Percentiles rank a stretch among this genome's conserved stretches.
Conservation (phyloP, 1,139 yeast genomes). For the Yamadazyma mexicana region DNA sequence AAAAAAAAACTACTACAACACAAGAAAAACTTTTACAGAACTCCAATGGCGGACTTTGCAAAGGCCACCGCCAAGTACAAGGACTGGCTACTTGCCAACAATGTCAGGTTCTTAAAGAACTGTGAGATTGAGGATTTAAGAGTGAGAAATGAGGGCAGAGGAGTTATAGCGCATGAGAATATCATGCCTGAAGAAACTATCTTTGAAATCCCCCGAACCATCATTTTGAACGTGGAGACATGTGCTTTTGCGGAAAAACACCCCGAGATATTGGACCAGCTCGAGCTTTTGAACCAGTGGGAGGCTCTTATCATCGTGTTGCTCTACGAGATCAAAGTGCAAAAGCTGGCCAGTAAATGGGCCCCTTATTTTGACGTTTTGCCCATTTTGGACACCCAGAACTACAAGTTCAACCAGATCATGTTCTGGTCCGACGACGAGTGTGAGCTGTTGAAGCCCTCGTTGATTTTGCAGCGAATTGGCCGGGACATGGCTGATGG, state of each 20-base stretch:
- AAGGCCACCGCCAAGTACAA: constrained; percentile 41
- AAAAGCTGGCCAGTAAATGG: constrained; percentile 58
- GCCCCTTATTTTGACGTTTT: constrained; percentile 66
- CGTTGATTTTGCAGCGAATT: constrained; percentile 65
- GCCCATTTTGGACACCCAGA: constrained; percentile 45
- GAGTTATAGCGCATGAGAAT: constrained; percentile 64
- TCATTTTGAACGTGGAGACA: constrained; percentile 59
- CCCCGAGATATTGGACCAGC: constrained; percentile 31
- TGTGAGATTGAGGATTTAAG: constrained; percentile 63
- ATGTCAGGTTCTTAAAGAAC: constrained; percentile 53
- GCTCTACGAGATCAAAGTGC: constrained; percentile 52
- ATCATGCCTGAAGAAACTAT: constrained; percentile 60
- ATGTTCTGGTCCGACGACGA: constrained; percentile 75
- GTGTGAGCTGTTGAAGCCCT: constrained; percentile 58
- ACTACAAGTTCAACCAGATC: constrained; percentile 57
- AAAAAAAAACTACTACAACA: neutral
- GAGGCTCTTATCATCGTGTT: constrained; percentile 69
- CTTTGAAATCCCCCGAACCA: constrained; percentile 65
- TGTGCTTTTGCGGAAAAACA: constrained; percentile 42
- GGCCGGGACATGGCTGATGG: constrained; percentile 69
- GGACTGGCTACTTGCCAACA: constrained; percentile 52
- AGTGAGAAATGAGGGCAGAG: constrained; percentile 67
- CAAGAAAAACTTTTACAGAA: neutral
- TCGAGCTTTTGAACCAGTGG: constrained; percentile 65
- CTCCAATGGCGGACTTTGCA: constrained; percentile 3